A percentile compares a stretch with the other conserved stretches of the same genome.
Evolutionary conservation across 179 eudicot species (phyloP).

Genomic region (Beta macrorhiza): DNA sequence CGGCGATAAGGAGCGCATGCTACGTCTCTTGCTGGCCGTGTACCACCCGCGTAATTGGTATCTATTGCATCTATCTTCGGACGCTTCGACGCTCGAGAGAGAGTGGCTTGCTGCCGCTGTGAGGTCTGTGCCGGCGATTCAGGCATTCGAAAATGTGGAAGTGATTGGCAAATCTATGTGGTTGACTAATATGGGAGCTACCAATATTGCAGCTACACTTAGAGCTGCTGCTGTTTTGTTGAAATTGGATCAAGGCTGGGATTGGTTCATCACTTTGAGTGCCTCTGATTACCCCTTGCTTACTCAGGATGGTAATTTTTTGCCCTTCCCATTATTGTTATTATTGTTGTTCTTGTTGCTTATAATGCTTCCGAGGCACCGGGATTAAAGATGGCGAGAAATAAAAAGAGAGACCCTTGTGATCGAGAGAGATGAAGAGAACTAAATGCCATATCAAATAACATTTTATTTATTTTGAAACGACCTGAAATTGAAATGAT

Average conservation of each 20-base stretch:
- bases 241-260: slow-evolving; percentile 82
- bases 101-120: slow-evolving; percentile 53
- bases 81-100: slow-evolving; percentile 61
- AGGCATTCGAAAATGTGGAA: slow-evolving; percentile 78
- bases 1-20: slow-evolving; percentile 59
- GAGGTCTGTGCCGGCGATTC: slow-evolving; percentile 53
- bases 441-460: no score
- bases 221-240: slow-evolving; percentile 72
- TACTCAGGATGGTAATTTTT: slow-evolving; percentile 76
- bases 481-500: no score
- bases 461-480: no score
- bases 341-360: neutral
- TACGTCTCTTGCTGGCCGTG: slow-evolving; percentile 65
- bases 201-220: slow-evolving; percentile 62
- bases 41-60: slow-evolving; percentile 92
- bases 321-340: slow-evolving; percentile 9
- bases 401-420: no score
- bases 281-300: slow-evolving; percentile 86
- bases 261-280: slow-evolving; percentile 86
- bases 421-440: no score
- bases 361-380: no score
- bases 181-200: slow-evolving; percentile 76
- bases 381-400: no score
- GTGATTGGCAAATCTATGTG: slow-evolving; percentile 79
- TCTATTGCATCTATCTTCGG: slow-evolving; percentile 66